phyloP scores from a whole-genome alignment of 805 yeast species.

The Candida parachauliodes region DNA sequence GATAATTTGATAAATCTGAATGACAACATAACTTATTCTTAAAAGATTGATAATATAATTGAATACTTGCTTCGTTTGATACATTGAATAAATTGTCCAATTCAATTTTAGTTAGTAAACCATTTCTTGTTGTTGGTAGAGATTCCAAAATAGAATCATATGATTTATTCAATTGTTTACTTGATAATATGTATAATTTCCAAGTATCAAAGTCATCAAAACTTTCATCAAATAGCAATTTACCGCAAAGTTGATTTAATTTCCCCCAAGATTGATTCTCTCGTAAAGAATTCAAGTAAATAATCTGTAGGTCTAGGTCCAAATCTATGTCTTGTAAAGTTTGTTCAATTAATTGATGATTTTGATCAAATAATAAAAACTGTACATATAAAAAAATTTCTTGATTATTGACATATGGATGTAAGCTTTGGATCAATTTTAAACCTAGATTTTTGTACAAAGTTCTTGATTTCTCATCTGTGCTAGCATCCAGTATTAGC shows the following conservation, averaged over 20 bases:
- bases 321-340: slow-evolving; percentile 20
- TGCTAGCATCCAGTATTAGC: slow-evolving; percentile 22
- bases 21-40: slow-evolving; percentile 63
- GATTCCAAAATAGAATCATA: slow-evolving; percentile 24
- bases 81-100: slow-evolving; percentile 18
- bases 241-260: slow-evolving; percentile 37
- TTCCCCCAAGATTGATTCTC: slow-evolving; percentile 36
- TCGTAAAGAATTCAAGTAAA: slow-evolving; percentile 47
- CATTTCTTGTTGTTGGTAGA: slow-evolving; percentile 15
- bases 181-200: slow-evolving; percentile 51
- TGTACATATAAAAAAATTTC: slow-evolving; percentile 60
- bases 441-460: slow-evolving; percentile 61
- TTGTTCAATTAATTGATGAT: slow-evolving; percentile 25
- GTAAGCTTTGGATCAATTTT: slow-evolving; percentile 49
- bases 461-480: slow-evolving; percentile 39
- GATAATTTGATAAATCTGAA: slow-evolving; percentile 49
- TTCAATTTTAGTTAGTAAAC: slow-evolving; percentile 26
- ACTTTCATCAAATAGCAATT: slow-evolving; percentile 42
- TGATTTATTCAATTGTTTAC: slow-evolving; percentile 27
- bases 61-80: slow-evolving; percentile 26
- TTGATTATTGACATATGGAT: slow-evolving; percentile 57
- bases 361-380: slow-evolving; percentile 39
- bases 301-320: slow-evolving; percentile 62
- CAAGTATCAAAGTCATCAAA: slow-evolving; percentile 80
- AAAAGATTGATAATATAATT: slow-evolving; percentile 40